Conservation (phyloP, 768 basidiomycete genomes). For the Cyathus striatus region DNA sequence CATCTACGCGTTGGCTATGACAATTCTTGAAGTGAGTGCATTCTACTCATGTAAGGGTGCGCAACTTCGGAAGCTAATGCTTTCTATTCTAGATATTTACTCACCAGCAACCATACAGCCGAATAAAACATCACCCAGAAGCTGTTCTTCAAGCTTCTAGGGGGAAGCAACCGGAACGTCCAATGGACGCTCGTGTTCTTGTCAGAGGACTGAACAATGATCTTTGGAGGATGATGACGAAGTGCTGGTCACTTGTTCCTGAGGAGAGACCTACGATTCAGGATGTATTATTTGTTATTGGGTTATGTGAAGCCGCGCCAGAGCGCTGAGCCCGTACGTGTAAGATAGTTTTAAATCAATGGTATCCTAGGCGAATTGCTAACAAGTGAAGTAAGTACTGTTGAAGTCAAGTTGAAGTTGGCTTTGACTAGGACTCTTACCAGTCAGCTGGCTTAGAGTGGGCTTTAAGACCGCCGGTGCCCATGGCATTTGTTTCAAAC, state of each 20-base stretch:
- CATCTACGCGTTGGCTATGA: constrained; percentile 55
- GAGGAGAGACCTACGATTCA: constrained; percentile 34
- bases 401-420: too few relatives aligned
- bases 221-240: constrained; percentile 37
- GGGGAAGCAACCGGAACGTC: constrained; percentile 39
- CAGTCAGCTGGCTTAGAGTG: too few relatives aligned
- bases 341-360: too few relatives aligned
- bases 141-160: constrained; percentile 39
- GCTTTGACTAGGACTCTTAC: too few relatives aligned
- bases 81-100: constrained; percentile 39
- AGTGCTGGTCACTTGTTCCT: constrained; percentile 36
- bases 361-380: too few relatives aligned
- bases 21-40: constrained; percentile 43
- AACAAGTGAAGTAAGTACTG: too few relatives aligned
- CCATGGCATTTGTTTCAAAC: too few relatives aligned
- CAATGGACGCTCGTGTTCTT: constrained; percentile 23
- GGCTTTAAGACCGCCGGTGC: too few relatives aligned
- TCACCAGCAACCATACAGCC: constrained; percentile 46
- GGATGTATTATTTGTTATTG: constrained; percentile 19
- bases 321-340: too few relatives aligned
- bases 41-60: background rate
- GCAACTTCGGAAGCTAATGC: constrained; percentile 1
- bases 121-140: constrained; percentile 45
- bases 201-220: constrained; percentile 39
- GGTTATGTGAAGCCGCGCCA: too few relatives aligned